Conservation (phyloP, 177 flowering plant genomes). For the Vitis hybrid region DNA sequence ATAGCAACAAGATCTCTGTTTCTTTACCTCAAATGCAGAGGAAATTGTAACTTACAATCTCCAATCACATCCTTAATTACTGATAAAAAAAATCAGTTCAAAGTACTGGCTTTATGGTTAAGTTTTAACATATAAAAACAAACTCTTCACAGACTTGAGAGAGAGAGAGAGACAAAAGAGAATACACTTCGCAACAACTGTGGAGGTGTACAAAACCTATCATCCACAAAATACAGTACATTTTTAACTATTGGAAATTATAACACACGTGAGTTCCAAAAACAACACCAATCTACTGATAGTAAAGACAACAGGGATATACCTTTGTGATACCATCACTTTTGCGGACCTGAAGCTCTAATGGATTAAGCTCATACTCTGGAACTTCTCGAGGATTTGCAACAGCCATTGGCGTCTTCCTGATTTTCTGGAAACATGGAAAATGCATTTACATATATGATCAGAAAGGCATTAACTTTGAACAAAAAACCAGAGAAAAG, state of each 20-base stretch:
- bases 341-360: slow-evolving; percentile 87
- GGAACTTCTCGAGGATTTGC: slow-evolving; percentile 94
- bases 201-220: too few relatives aligned
- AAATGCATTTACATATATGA: not conserved
- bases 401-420: slow-evolving; percentile 90
- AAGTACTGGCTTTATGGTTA: too few relatives aligned
- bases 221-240: not conserved
- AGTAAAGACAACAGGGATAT: slow-evolving; percentile 18
- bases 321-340: slow-evolving; percentile 86
- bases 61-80: too few relatives aligned
- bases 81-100: too few relatives aligned
- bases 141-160: too few relatives aligned
- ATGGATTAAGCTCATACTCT: slow-evolving; percentile 94
- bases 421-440: slow-evolving; percentile 57
- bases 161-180: too few relatives aligned
- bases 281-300: slow-evolving; percentile 1
- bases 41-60: too few relatives aligned
- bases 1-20: too few relatives aligned
- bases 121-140: too few relatives aligned
- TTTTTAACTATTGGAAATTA: not conserved
- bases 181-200: too few relatives aligned
- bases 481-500: not conserved
- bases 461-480: not conserved
- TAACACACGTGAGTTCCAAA: not conserved
- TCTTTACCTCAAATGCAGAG: too few relatives aligned